Evolutionary conservation across 2,329 filamentous ascomycete species (phyloP), one percentile per base, ranked within the genome.

Genomic region (Fusarium decemcellulare): DNA sequence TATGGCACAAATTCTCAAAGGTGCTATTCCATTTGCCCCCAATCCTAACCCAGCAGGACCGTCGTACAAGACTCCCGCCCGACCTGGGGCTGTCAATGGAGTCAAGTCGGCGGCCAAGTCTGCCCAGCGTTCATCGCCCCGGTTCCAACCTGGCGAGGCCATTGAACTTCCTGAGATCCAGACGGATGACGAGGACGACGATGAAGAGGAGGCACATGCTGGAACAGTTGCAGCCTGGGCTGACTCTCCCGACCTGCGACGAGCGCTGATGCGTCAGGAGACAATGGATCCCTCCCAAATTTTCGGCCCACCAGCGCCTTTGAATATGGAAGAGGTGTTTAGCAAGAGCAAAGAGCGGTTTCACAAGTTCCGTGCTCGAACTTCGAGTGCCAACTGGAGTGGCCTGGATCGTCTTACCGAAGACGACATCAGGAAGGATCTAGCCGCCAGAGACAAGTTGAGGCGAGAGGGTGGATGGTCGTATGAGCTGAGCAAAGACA

Each of bases 261-360:
- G 88, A 56, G 88, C 93, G 59, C 87, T 99, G 29, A 87, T 91
- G 62, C 86, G 90, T 52, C 97, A 99, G 78, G 95, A 99, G 79
- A 88, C 90, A 10, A 87, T 96, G 72, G 94, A 99, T 74, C 93
- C 94, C 0, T 89, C 93, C 75, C 84, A 88, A 39, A 93, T 99
- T 56, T 99, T 99, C 76, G 96, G 96, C 0, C 93, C 93, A 1
- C 94, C 97, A 27, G 91, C 88, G 11, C 93, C 94, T 12, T 85
- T 99, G 70, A 93, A 94, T 76, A 96, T 99, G 91, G 97, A 99
- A 76, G 95, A 98, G 77, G 94, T 98, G 34, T 99, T 99, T 81
- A 92, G 88, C 80, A 93, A 94, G 79, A 95, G 92, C 80, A 94
- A 94, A 79, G 94, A 95, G 59, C 85, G 92, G 69, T 90, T 93